Evolutionary conservation across 2,329 filamentous ascomycete species (phyloP).

Genomic region (Waltergamsia citrina): DNA sequence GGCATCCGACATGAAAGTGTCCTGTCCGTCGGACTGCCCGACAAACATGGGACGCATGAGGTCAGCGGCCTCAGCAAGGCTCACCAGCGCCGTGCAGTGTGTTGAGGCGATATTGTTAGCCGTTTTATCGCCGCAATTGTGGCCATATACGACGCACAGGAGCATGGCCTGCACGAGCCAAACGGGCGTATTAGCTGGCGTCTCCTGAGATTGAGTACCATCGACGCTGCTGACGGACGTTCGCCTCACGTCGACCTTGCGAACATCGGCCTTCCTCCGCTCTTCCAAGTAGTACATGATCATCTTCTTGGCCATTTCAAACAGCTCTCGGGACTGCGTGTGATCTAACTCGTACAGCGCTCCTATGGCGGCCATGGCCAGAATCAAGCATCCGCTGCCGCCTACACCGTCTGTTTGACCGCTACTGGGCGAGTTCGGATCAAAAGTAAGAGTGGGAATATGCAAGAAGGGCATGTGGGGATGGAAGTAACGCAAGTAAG

Average conservation of each 20-base stretch:
- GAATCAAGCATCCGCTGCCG: slow-evolving; percentile 74
- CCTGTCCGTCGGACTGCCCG: slow-evolving; percentile 34
- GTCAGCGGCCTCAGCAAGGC: slow-evolving; percentile 81
- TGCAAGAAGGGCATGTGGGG: slow-evolving; percentile 94
- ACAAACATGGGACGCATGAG: slow-evolving; percentile 41
- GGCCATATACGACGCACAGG: slow-evolving; percentile 89
- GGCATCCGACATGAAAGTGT: slow-evolving; percentile 49
- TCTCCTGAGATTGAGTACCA: slow-evolving; percentile 41
- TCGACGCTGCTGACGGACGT: slow-evolving; percentile 38
- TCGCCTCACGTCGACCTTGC: slow-evolving; percentile 49
- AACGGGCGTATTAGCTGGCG: slow-evolving; percentile 66
- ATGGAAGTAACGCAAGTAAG: slow-evolving; percentile 88
- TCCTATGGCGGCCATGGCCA: slow-evolving; percentile 73
- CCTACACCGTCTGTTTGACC: slow-evolving; percentile 53
- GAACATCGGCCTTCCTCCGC: slow-evolving; percentile 74
- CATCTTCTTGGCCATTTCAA: slow-evolving; percentile 91
- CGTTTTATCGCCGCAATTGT: slow-evolving; percentile 87
- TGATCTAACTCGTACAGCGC: slow-evolving; percentile 83
- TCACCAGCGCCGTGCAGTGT: slow-evolving; percentile 84
- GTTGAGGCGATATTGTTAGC: slow-evolving; percentile 87
- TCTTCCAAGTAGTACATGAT: slow-evolving; percentile 90
- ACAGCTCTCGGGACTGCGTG: slow-evolving; percentile 70
- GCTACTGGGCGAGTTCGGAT: slow-evolving; percentile 56
- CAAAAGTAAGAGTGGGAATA: slow-evolving; percentile 84
- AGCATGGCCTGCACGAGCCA: slow-evolving; percentile 98